phyloP scores from a whole-genome alignment of 139 green algal species.

The Eudorina sp. region DNA sequence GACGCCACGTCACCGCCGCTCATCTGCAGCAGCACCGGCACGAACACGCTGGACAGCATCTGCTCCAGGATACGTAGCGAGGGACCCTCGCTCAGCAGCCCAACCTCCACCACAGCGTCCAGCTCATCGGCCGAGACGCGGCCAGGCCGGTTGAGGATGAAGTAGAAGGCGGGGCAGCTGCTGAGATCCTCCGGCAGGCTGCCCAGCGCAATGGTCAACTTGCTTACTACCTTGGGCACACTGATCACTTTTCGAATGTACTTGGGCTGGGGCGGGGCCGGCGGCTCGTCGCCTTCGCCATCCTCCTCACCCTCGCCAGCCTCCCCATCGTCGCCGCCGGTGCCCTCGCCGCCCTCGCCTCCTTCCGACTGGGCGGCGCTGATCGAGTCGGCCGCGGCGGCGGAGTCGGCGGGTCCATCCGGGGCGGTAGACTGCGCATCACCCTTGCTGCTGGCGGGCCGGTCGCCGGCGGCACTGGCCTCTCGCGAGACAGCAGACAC shows the following conservation, averaged over 20 bases:
- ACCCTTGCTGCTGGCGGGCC: constrained; percentile 18
- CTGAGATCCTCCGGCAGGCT: constrained; percentile 49
- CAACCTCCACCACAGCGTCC: constrained; percentile 69
- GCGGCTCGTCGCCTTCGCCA: constrained; percentile 20
- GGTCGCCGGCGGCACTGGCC: background rate
- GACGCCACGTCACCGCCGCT: constrained; percentile 29
- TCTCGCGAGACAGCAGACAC: background rate
- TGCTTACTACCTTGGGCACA: constrained; percentile 53
- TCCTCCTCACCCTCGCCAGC: background rate
- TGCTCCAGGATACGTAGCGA: constrained; percentile 72
- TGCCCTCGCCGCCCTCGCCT: background rate
- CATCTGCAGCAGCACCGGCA: constrained; percentile 71
- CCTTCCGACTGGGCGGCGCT: background rate
- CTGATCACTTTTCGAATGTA: constrained; percentile 49
- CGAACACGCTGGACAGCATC: constrained; percentile 69
- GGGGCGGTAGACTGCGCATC: background rate
- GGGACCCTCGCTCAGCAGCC: constrained; percentile 70
- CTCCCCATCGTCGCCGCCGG: background rate
- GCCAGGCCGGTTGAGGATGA: constrained; percentile 48
- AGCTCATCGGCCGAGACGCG: constrained; percentile 60
- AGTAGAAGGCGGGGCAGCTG: constrained; percentile 58
- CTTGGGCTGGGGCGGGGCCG: background rate
- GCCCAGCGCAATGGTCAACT: constrained; percentile 49
- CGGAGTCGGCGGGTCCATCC: background rate
- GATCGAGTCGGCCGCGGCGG: background rate